phyloP scores from a whole-genome alignment of 2,329 filamentous ascomycete genomes.

The Cytospora mali region DNA sequence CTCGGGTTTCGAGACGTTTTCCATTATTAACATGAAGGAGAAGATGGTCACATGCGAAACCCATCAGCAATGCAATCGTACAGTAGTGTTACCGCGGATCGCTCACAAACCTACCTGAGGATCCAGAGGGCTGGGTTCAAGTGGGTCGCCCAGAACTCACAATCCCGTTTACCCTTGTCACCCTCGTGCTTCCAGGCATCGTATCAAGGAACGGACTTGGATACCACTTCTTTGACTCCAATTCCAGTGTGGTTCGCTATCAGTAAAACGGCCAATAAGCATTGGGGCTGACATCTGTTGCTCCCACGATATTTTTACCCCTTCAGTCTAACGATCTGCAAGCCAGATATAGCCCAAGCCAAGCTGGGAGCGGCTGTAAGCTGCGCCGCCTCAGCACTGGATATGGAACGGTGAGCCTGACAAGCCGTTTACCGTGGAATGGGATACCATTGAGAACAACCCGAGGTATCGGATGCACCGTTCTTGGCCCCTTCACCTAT shows the following conservation, averaged over 20 bases:
- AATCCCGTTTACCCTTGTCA: no score
- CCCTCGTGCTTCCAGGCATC: background rate
- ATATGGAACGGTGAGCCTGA: background rate
- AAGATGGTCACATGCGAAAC: background rate
- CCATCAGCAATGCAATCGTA: background rate
- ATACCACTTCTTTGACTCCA: background rate
- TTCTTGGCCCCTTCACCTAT: background rate
- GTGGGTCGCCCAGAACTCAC: background rate
- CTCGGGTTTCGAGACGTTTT: constrained; percentile 13
- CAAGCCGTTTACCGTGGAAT: constrained; percentile 23
- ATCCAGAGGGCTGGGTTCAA: constrained; percentile 3
- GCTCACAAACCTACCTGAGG: background rate
- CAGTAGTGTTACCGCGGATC: background rate
- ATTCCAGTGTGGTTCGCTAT: constrained; percentile 2
- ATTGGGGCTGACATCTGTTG: background rate
- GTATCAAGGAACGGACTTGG: background rate
- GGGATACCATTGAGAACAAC: constrained; percentile 12
- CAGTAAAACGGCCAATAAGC: constrained; percentile 17
- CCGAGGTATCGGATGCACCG: constrained; percentile 16
- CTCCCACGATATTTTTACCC: constrained; percentile 17
- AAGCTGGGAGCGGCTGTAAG: constrained; percentile 4
- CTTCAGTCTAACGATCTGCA: constrained; percentile 24
- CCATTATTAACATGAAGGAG: constrained; percentile 4
- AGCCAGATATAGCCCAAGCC: constrained; percentile 18
- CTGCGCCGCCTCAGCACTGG: constrained; percentile 24